These are phyloP conservation scores for Endocladia muricata DNA, from an alignment of 31 red algal genomes.

Conservation along the genomic window DNA sequence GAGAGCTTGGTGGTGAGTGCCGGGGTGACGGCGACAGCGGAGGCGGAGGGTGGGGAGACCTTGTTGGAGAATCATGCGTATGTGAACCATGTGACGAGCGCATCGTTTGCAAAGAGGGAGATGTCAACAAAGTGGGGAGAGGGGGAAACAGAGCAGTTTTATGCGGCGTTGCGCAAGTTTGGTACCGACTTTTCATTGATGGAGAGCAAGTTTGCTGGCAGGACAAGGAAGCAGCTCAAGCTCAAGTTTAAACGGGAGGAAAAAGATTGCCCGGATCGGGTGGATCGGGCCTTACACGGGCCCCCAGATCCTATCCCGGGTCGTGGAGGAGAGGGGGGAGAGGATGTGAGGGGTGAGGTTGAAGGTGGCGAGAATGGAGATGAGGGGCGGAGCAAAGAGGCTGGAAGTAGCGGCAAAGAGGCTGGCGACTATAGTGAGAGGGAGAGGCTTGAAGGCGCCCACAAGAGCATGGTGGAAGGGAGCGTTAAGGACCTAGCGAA, in stretches of 20 bases:
- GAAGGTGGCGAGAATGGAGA: not conserved
- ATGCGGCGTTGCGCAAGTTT: slow-evolving; percentile 70
- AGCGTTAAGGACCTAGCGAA: not conserved
- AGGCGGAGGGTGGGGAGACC: slow-evolving; percentile 16
- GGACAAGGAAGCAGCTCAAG: slow-evolving; percentile 85
- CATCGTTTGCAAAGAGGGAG: slow-evolving; percentile 66
- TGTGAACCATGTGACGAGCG: slow-evolving; percentile 49
- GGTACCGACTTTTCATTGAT: slow-evolving; percentile 95
- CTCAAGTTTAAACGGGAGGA: slow-evolving; percentile 97
- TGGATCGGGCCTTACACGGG: slow-evolving; percentile 63
- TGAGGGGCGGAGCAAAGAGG: no score
- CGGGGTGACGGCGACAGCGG: slow-evolving; percentile 20
- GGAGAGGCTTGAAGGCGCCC: no score
- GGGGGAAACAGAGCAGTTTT: slow-evolving; percentile 87
- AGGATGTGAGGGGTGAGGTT: not conserved
- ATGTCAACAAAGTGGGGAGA: slow-evolving; percentile 55
- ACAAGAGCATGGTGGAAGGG: no score
- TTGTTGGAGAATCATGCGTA: slow-evolving; percentile 51
- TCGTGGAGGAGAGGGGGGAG: not conserved
- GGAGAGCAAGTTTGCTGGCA: slow-evolving; percentile 58
- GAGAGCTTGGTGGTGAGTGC: slow-evolving; percentile 72
- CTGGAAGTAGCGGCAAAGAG: no score
- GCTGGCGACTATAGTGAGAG: no score
- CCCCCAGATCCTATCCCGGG: slow-evolving; percentile 18
- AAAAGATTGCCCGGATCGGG: slow-evolving; percentile 40